Evolutionary conservation across 352 stramenopile genomes (phyloP), one percentile per base, ranked within the genome.

Genomic region (Paralagenidium karlingii): DNA sequence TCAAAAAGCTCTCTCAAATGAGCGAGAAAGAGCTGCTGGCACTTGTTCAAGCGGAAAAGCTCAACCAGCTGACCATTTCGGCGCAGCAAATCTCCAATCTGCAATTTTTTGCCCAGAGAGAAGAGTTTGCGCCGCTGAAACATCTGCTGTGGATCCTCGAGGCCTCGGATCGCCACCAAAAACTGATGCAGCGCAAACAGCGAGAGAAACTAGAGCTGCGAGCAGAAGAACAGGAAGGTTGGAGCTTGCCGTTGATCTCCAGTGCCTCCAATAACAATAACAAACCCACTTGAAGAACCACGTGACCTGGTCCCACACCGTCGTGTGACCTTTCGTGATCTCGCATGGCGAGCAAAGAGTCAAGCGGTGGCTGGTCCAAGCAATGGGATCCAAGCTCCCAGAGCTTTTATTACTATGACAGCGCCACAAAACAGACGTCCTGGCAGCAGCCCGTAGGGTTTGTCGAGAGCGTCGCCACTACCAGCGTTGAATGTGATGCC

Each of bases 121-220:
- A 78, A 30, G 54, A 82, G 28, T 76, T 60, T 24, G 45, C 47
- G 13, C 60, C 63, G 13, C 33, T 87, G 12, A 80, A 71, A 42
- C 58, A 61, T 1, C 27, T 87, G 9, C 34, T 87, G 12, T 87
- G 73, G 73, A 49, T 69, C 5, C 53, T 84, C 10, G 73, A 82
- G 28, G 46, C 58, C 5, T 47, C 47, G 1, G 40, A 38, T 28
- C 55, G 73, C 3, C 37, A 66, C 10, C 44, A 61, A 0, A 20
- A 40, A 0, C 19, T 67, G 0, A 24, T 53, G 3, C 47, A 61
- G n/a, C 43, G 63, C 34, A 45, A 19, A 21, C 33, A 31, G 40
- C 41, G 30, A 29, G 29, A 39, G 39, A 62, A 34, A n/a, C n/a
- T n/a, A n/a, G n/a, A n/a, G n/a, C n/a, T n/a, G n/a, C n/a, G n/a